These are phyloP conservation scores for Ruellia speciosa DNA, from an alignment of 305 asterid species.

Conservation along the genomic window DNA sequence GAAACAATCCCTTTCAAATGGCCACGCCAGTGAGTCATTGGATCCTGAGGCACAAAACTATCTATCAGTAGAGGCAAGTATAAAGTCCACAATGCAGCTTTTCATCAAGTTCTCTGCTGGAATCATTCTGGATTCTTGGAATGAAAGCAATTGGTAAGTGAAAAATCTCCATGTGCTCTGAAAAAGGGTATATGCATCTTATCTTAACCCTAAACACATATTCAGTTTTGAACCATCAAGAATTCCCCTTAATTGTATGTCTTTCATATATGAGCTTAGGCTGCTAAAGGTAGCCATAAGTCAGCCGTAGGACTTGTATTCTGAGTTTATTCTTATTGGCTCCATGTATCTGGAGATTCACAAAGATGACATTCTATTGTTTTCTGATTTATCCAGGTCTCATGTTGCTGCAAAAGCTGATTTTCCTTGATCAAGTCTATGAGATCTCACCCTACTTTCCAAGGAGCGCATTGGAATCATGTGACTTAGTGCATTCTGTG, in stretches of 20 bases:
- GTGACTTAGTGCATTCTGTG: constrained; percentile 80
- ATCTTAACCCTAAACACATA: too few species aligned
- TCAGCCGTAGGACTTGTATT: too few species aligned
- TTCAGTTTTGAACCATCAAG: too few species aligned
- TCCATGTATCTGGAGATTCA: neutral
- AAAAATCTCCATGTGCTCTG: constrained; percentile 8
- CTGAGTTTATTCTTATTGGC: neutral
- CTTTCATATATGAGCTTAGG: neutral
- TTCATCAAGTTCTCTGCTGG: constrained; percentile 86
- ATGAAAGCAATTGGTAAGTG: constrained; percentile 64
- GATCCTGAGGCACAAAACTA: constrained; percentile 53
- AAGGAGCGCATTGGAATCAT: constrained; percentile 74
- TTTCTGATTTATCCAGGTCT: constrained; percentile 39
- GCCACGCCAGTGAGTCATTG: constrained; percentile 51
- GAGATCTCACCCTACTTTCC: constrained; percentile 84
- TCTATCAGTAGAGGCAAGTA: constrained; percentile 61
- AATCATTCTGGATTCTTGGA: constrained; percentile 76
- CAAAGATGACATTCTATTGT: neutral
- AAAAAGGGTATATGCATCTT: neutral
- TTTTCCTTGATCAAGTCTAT: constrained; percentile 83
- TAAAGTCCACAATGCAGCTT: constrained; percentile 83
- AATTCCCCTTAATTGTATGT: too few species aligned
- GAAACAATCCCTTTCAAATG: constrained; percentile 68
- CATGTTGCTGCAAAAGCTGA: constrained; percentile 78
- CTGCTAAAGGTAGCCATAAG: neutral